Percentiles rank a stretch among this genome's conserved stretches.
Evolutionary conservation across 257 asterid species (phyloP).

Genomic region (Solanum chmielewskii): DNA sequence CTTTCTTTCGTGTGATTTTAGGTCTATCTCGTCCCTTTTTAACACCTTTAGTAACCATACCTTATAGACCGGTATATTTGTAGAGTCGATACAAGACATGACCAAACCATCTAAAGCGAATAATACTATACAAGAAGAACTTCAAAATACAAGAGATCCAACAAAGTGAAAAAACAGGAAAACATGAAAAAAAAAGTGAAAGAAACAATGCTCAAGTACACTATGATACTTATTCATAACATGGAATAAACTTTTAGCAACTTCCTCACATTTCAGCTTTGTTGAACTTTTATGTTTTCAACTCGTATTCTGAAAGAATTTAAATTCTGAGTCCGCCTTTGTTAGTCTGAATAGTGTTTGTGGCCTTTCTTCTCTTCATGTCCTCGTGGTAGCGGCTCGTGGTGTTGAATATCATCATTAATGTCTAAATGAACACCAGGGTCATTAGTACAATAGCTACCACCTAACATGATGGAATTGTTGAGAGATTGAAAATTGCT

Average conservation of each 20-base stretch:
- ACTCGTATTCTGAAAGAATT: not conserved
- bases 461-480: constrained; percentile 84
- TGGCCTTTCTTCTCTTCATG: constrained; percentile 21
- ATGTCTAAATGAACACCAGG: constrained; percentile 89
- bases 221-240: not conserved
- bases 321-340: not conserved
- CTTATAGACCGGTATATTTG: not conserved
- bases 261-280: not conserved
- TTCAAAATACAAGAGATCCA: not conserved
- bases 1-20: not conserved
- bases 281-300: not conserved
- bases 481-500: constrained; percentile 85
- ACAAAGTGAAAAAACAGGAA: not conserved
- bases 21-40: not conserved
- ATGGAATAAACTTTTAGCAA: not conserved
- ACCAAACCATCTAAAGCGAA: too few species aligned
- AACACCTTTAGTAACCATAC: not conserved
- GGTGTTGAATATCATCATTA: constrained; percentile 28
- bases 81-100: not conserved
- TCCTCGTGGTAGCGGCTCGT: not conserved
- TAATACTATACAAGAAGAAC: not conserved
- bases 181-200: not conserved
- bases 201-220: not conserved
- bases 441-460: constrained; percentile 57
- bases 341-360: not conserved